These are phyloP conservation scores for Paraconiothyrium brasiliense DNA, from an alignment of 2,329 filamentous ascomycete genomes.

Conservation along the genomic window DNA sequence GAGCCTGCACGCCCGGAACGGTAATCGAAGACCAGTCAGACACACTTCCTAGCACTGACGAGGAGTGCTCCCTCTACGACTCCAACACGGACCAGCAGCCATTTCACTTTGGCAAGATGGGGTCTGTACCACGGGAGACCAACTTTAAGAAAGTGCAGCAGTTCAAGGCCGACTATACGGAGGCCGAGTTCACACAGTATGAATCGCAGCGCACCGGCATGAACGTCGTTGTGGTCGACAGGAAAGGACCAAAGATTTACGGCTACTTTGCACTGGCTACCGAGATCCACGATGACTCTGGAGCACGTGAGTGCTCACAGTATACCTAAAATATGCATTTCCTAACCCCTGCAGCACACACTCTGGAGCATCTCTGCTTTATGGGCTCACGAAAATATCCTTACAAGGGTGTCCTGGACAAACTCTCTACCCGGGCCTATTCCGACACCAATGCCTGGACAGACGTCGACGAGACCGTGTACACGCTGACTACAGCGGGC, in stretches of 20 bases:
- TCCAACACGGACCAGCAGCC: slow-evolving; percentile 15
- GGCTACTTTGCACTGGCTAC: slow-evolving; percentile 96
- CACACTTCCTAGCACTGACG: slow-evolving; percentile 4
- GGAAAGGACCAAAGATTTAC: slow-evolving; percentile 91
- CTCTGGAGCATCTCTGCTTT: slow-evolving; percentile 63
- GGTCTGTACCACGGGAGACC: slow-evolving; percentile 49
- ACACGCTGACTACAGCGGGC: slow-evolving; percentile 92
- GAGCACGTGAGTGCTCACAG: slow-evolving; percentile 66
- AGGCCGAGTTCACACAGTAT: slow-evolving; percentile 91
- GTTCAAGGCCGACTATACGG: slow-evolving; percentile 90
- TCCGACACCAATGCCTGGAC: slow-evolving; percentile 98
- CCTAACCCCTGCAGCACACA: slow-evolving; percentile 52
- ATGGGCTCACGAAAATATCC: slow-evolving; percentile 88
- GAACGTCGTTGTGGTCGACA: slow-evolving; percentile 90
- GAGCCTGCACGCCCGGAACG: slow-evolving; percentile 7
- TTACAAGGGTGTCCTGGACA: slow-evolving; percentile 95
- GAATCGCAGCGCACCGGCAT: slow-evolving; percentile 93
- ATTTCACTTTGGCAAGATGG: slow-evolving; percentile 36
- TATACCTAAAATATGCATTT: neutral
- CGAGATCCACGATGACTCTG: slow-evolving; percentile 97
- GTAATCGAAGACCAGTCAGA: slow-evolving; percentile 11
- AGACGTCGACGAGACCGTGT: slow-evolving; percentile 93
- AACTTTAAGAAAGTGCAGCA: slow-evolving; percentile 85
- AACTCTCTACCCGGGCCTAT: slow-evolving; percentile 91
- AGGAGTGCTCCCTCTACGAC: slow-evolving; percentile 5